These are phyloP conservation scores for Aspergillus ibericus DNA, from an alignment of 2,329 filamentous ascomycete genomes.

Conservation along the genomic window DNA sequence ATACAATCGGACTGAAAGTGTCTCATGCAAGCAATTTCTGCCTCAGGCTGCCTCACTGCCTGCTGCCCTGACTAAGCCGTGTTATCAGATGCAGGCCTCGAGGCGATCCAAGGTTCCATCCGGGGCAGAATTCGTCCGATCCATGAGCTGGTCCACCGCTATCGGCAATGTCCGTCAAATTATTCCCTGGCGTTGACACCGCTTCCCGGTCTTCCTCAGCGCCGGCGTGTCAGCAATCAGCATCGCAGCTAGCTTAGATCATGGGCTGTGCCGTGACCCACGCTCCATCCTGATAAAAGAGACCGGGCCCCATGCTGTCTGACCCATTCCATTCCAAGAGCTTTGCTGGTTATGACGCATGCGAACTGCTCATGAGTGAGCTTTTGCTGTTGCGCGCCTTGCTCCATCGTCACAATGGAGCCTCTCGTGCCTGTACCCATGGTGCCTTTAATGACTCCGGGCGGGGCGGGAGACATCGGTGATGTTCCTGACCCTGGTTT, in stretches of 20 bases:
- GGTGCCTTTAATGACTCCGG: background rate
- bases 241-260: background rate
- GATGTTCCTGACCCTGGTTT: background rate
- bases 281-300: background rate
- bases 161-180: slow-evolving; percentile 4
- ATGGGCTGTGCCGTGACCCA: background rate
- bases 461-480: background rate
- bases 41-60: no score
- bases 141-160: background rate
- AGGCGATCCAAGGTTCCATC: background rate
- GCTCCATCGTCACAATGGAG: background rate
- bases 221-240: background rate
- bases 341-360: slow-evolving; percentile 1
- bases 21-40: background rate
- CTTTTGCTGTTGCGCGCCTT: background rate
- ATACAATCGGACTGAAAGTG: no score
- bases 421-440: background rate
- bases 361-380: background rate
- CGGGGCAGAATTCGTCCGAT: background rate
- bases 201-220: background rate
- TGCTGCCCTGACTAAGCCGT: background rate
- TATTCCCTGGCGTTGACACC: slow-evolving; percentile 1
- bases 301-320: background rate
- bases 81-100: background rate
- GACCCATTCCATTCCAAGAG: background rate